phyloP scores from a whole-genome alignment of 257 asterid genomes.

The Ligustrum vulgare region DNA sequence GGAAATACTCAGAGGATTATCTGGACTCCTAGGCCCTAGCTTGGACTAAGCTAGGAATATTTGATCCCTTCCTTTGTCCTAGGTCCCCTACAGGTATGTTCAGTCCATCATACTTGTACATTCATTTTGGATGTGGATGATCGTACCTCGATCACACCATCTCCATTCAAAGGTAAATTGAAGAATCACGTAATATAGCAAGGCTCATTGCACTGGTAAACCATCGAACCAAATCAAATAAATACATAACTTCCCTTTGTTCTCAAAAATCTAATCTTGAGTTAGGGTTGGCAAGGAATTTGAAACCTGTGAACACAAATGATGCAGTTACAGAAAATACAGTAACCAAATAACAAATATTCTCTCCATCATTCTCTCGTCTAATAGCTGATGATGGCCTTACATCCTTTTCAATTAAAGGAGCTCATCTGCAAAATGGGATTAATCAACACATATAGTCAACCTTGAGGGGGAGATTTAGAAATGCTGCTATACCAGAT shows the following conservation, averaged over 20 bases:
- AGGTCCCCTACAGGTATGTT: not conserved
- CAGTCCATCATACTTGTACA: not conserved
- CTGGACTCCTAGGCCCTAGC: constrained; percentile 13
- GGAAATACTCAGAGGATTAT: not conserved
- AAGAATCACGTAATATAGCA: not conserved
- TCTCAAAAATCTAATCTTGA: constrained; percentile 9
- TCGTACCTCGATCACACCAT: not conserved
- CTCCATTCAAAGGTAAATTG: not conserved
- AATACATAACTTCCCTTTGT: constrained; percentile 4
- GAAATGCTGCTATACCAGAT: no score
- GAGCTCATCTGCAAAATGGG: no score
- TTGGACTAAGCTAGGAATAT: not conserved
- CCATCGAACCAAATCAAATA: constrained; percentile 15
- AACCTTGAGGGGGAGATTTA: no score
- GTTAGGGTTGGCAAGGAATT: not conserved
- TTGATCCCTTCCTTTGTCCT: no score
- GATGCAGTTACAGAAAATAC: not conserved
- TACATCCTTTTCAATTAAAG: no score
- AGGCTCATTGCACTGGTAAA: not conserved
- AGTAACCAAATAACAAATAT: not conserved
- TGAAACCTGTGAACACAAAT: not conserved
- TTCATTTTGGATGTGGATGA: not conserved
- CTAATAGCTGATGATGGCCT: not conserved
- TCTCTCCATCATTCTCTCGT: not conserved
- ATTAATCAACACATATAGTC: no score